A percentile compares a stretch with the other conserved stretches of the same genome.
These are phyloP conservation scores for Sicyos edulis DNA, from an alignment of 306 rosid genomes.

Conservation along the genomic window DNA sequence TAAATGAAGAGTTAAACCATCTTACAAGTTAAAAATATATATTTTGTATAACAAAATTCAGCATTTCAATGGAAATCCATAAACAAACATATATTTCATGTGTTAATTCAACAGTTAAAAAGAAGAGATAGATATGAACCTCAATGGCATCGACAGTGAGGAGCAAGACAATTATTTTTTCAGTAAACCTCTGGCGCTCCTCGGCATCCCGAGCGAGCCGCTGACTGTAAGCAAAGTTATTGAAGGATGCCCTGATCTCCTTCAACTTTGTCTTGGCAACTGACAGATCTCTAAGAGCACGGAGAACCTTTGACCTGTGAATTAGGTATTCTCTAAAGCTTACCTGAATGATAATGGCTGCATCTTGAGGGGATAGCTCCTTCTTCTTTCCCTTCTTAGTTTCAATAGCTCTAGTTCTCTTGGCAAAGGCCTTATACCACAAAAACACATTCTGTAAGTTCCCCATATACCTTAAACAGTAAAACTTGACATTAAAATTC, in stretches of 20 bases:
- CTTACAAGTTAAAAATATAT: neutral
- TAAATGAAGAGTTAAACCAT: neutral
- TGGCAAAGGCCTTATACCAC: constrained; percentile 62
- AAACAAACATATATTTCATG: neutral
- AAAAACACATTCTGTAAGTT: constrained; percentile 23
- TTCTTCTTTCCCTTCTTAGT: constrained; percentile 63
- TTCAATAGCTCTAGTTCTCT: constrained; percentile 48
- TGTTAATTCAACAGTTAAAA: neutral
- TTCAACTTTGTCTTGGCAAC: constrained; percentile 74
- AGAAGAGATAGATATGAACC: constrained; percentile 10
- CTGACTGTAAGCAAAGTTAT: constrained; percentile 60
- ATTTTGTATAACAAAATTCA: constrained; percentile 4
- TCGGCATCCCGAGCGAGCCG: constrained; percentile 53
- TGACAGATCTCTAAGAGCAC: constrained; percentile 75
- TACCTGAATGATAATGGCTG: constrained; percentile 69
- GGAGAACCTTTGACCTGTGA: constrained; percentile 71
- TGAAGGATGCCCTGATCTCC: constrained; percentile 68
- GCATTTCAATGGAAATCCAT: neutral
- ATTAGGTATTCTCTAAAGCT: constrained; percentile 67
- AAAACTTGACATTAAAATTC: neutral
- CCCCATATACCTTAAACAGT: neutral
- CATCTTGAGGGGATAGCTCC: constrained; percentile 81
- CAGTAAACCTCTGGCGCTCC: constrained; percentile 73
- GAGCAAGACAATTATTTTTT: constrained; percentile 77
- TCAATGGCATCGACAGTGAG: constrained; percentile 76